Conservation (phyloP, 768 basidiomycete genomes). For the Suillus plorans region DNA sequence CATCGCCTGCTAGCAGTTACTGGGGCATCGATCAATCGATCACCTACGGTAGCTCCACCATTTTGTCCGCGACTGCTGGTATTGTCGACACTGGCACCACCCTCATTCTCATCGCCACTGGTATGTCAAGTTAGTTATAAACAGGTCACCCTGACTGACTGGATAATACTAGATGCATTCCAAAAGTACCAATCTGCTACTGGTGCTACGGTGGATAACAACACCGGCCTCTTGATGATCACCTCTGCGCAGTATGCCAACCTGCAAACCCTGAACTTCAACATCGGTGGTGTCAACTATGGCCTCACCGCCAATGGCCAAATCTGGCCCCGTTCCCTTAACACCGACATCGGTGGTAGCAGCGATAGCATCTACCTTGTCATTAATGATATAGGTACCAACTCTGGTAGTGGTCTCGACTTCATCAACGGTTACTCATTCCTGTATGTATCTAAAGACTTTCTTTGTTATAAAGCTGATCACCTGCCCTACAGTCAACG, state of each 20-base stretch:
- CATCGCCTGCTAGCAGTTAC: conserved; percentile 20
- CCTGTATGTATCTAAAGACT: conserved; percentile 11
- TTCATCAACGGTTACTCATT: conserved; percentile 25
- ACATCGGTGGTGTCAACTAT: conserved; percentile 21
- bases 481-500: conserved; percentile 23
- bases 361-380: conserved; percentile 28
- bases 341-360: conserved; percentile 28
- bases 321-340: conserved; percentile 35
- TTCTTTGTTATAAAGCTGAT: not conserved
- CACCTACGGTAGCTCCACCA: conserved; percentile 21
- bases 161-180: conserved; percentile 21
- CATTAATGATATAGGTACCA: conserved; percentile 20
- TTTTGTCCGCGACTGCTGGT: conserved; percentile 27
- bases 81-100: conserved; percentile 36
- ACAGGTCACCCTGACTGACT: not conserved
- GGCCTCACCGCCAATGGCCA: conserved; percentile 27
- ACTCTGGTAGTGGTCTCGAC: conserved; percentile 19
- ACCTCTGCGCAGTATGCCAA: conserved; percentile 23
- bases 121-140: conserved; percentile 10
- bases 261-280: conserved; percentile 28
- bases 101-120: conserved; percentile 22
- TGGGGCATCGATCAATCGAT: conserved; percentile 36
- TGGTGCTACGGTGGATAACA: conserved; percentile 23
- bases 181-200: conserved; percentile 22
- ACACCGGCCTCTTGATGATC: conserved; percentile 32